Evolutionary conservation across 169 alveolate species (phyloP).

Genomic region (Eimeria acervulina): DNA sequence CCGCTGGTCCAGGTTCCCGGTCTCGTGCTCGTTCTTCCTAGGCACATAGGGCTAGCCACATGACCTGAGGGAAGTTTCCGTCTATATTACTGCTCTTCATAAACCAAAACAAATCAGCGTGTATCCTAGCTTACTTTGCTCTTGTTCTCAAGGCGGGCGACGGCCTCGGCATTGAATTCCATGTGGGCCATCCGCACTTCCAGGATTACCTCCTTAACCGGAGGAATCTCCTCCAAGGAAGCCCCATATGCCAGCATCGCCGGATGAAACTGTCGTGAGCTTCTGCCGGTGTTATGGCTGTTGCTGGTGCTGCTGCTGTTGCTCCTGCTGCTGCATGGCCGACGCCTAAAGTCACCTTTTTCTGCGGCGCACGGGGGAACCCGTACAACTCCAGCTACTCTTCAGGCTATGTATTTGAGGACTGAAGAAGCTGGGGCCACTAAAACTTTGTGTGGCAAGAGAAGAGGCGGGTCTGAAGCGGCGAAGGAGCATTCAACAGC

Average conservation of each 20-base stretch:
- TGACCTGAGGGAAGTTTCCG: neutral
- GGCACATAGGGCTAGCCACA: neutral
- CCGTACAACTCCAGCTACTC: neutral
- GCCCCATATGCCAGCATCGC: conserved; percentile 66
- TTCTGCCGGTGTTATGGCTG: neutral
- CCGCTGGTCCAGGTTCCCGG: neutral
- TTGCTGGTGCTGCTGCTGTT: neutral
- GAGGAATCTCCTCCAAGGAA: conserved; percentile 56
- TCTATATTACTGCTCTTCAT: neutral
- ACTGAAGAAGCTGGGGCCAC: neutral
- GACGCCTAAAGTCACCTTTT: neutral
- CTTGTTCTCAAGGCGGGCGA: conserved; percentile 54
- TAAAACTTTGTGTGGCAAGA: neutral
- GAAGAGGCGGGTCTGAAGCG: neutral
- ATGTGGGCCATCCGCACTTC: conserved; percentile 67
- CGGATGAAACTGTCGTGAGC: neutral
- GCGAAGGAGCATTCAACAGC: neutral
- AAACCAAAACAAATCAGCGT: neutral
- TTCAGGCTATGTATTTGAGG: neutral
- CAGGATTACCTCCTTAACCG: conserved; percentile 56
- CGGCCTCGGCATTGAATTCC: conserved; percentile 35
- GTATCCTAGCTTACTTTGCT: neutral
- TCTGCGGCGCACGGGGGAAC: neutral
- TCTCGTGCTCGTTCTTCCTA: neutral
- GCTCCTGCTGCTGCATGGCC: conserved; percentile 18